These are phyloP conservation scores for Mycena filopes DNA, from an alignment of 768 basidiomycete genomes.

Conservation along the genomic window DNA sequence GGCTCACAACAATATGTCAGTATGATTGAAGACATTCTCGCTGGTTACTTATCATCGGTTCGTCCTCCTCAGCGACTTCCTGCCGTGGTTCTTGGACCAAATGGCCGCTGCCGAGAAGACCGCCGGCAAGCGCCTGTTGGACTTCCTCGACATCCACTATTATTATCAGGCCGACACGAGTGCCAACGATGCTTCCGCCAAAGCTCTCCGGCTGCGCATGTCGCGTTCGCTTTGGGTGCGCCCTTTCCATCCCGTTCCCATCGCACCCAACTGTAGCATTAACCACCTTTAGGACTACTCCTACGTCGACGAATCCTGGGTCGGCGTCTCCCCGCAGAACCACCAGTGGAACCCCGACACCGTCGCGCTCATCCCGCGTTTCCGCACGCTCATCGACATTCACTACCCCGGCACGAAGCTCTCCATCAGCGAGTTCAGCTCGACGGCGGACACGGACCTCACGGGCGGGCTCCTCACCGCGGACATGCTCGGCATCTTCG, in stretches of 20 bases:
- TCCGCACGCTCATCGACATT: conserved; percentile 57
- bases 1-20: conserved; percentile 61
- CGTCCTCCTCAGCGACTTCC: too few relatives aligned
- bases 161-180: conserved; percentile 65
- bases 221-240: conserved; percentile 62
- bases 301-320: conserved; percentile 67
- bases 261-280: too few relatives aligned
- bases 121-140: conserved; percentile 56
- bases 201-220: conserved; percentile 60
- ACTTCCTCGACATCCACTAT: conserved; percentile 67
- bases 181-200: conserved; percentile 61
- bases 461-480: conserved; percentile 64
- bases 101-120: conserved; percentile 52
- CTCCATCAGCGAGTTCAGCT: conserved; percentile 64
- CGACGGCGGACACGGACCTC: conserved; percentile 59
- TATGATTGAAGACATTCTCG: too few relatives aligned
- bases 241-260: too few relatives aligned
- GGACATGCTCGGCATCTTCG: conserved; percentile 64
- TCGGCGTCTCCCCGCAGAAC: conserved; percentile 55
- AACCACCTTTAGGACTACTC: conserved; percentile 57
- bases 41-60: too few relatives aligned
- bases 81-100: conserved; percentile 65
- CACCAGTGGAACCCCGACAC: conserved; percentile 57
- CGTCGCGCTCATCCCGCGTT: conserved; percentile 60
- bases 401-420: conserved; percentile 67